phyloP scores from a whole-genome alignment of 495 filamentous ascomycete species.

The Penicillium samsonianum region DNA sequence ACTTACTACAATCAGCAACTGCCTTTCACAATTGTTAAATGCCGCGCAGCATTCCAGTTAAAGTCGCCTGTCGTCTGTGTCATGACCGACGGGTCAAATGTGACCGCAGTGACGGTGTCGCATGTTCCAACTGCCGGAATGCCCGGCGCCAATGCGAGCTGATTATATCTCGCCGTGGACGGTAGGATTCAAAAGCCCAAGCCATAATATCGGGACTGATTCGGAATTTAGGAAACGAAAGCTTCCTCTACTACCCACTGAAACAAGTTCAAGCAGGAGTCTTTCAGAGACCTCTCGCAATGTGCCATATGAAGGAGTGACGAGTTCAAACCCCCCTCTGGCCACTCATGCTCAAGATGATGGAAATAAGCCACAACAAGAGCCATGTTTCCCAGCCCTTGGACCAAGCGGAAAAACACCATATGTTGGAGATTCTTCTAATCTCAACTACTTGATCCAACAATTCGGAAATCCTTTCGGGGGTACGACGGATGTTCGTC shows the following conservation, averaged over 20 bases:
- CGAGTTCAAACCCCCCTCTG: neutral
- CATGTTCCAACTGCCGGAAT: constrained; percentile 21
- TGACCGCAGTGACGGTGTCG: constrained; percentile 16
- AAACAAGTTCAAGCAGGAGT: neutral
- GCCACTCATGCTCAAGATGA: neutral
- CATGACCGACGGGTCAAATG: constrained; percentile 23
- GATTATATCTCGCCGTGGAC: constrained; percentile 22
- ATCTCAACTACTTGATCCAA: constrained; percentile 22
- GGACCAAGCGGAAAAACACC: constrained; percentile 13
- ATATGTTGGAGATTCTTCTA: constrained; percentile 20
- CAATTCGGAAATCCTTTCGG: constrained; percentile 21
- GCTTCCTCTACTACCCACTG: neutral
- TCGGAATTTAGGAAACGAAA: constrained; percentile 3
- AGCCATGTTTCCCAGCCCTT: constrained; percentile 15
- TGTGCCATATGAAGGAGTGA: constrained; percentile 1
- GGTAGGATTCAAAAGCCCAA: constrained; percentile 8
- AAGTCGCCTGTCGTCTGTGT: constrained; percentile 16
- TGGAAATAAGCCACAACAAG: neutral
- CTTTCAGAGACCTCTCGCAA: neutral
- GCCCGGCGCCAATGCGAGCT: constrained; percentile 14
- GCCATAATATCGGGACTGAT: neutral
- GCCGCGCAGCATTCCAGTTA: constrained; percentile 9
- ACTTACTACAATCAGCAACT: constrained; percentile 1
- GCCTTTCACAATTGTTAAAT: constrained; percentile 5
- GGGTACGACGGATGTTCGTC: constrained; percentile 10